Evolutionary conservation across 768 basidiomycete species (phyloP).

Genomic region (Rhodotorula toruloides): DNA sequence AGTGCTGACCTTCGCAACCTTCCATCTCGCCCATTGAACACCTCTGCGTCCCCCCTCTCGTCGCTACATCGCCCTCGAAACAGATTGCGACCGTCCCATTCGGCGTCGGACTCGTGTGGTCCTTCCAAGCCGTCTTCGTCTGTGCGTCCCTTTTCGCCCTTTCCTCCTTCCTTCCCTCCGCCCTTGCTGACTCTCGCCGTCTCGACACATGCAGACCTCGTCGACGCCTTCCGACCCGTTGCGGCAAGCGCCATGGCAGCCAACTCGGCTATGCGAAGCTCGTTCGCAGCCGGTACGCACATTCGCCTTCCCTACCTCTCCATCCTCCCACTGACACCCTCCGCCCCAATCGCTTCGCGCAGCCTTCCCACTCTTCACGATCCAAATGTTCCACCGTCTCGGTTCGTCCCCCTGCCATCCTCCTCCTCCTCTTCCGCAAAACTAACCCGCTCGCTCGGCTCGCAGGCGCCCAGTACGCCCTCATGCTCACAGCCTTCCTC

Average conservation of each 20-base stretch:
- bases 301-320: not conserved
- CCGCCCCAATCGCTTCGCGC: not conserved
- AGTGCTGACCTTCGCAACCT: not conserved
- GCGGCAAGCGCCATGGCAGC: slow-evolving; percentile 63
- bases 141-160: slow-evolving; percentile 20
- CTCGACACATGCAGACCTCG: slow-evolving; percentile 61
- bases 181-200: not conserved
- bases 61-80: too few species aligned
- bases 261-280: slow-evolving; percentile 56
- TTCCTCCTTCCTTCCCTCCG: slow-evolving; percentile 34
- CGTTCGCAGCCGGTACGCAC: slow-evolving; percentile 51
- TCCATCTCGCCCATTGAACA: not conserved
- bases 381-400: slow-evolving; percentile 50
- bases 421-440: too few species aligned
- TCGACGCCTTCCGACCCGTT: slow-evolving; percentile 55
- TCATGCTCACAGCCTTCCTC: slow-evolving; percentile 24
- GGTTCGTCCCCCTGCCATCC: not conserved
- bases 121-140: slow-evolving; percentile 54
- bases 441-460: not conserved
- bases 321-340: not conserved
- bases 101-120: slow-evolving; percentile 57
- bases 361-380: slow-evolving; percentile 56
- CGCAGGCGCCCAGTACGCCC: slow-evolving; percentile 22
- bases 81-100: slow-evolving; percentile 51
- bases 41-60: too few species aligned